Conservation (phyloP, 106 monocot genomes). For the Cymbidium sinense region DNA sequence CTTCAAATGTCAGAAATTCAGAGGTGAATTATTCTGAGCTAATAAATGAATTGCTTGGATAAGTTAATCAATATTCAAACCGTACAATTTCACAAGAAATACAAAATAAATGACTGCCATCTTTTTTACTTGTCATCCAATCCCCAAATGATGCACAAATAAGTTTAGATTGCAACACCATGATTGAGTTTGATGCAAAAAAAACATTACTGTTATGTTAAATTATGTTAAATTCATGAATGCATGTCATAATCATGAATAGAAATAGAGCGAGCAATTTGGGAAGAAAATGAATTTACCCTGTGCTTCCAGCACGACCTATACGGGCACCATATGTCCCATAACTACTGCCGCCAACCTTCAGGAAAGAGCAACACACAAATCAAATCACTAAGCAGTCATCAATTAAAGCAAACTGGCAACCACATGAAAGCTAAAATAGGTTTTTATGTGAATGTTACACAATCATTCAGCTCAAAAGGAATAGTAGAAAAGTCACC, state of each 20-base stretch:
- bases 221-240: background rate
- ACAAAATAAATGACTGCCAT: background rate
- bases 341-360: slow-evolving; percentile 68
- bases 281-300: slow-evolving; percentile 38
- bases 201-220: too few species aligned
- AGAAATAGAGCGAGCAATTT: background rate
- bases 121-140: background rate
- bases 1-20: too few species aligned
- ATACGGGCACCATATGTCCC: slow-evolving; percentile 63
- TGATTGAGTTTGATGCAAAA: background rate
- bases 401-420: background rate
- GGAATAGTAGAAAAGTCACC: slow-evolving; percentile 22
- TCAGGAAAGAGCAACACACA: background rate
- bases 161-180: background rate
- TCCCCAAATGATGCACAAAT: background rate
- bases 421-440: background rate
- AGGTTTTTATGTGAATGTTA: background rate
- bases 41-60: background rate
- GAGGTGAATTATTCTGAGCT: too few species aligned
- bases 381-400: background rate
- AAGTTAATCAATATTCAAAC: background rate
- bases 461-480: background rate
- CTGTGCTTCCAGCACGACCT: slow-evolving; percentile 64
- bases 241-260: background rate
- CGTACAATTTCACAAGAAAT: background rate